Evolutionary conservation across 1,284 basidiomycete species (phyloP), one percentile per base, ranked within the genome.

Genomic region (Schizophyllum commune): DNA sequence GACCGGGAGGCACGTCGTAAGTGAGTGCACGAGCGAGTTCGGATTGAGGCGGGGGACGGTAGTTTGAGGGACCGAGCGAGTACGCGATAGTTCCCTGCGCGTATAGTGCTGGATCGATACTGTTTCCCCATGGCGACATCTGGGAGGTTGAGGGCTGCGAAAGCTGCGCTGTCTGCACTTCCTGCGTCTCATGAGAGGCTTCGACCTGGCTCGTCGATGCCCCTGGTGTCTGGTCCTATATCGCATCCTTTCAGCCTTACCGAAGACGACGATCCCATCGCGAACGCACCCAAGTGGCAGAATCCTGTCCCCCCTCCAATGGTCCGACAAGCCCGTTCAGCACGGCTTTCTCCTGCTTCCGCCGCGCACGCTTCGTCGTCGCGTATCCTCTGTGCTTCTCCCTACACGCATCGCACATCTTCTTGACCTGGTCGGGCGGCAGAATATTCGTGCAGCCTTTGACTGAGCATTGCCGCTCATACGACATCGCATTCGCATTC

Each of bases 321-420:
- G n/a, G 64, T 4, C 22, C 21, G 19, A 55, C 32, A 1, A 57
- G 71, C 15, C 66, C 67, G 32, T 68, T 70, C 8, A 78, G 63
- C 0, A 75, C 74, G 1, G 75, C 75, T 69, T 83, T 83, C 70
- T 84, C 82, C 66, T 75, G 67, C 68, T 82, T 83, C 61, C 80
- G 70, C 63, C 78, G 77, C 5, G 77, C 77, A 15, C 82, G 71
- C 67, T 83, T 83, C 1, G 80, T 81, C 57, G 68, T 78, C 15
- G 80, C 81, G 58, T 84, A 84, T 19, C 76, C 68, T 32, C 82
- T 75, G 67, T 83, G 82, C 15, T 79, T 75, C 47, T 74, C 74
- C 22, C 82, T 73, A 71, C 82, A 84, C 4, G 64, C 66, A 33
- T 80, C 77, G 72, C 82, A 84, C 82, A 83, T 83, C 70, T 79